Conservation (phyloP, 495 filamentous ascomycete species). For the Neurospora tetrasperma region DNA sequence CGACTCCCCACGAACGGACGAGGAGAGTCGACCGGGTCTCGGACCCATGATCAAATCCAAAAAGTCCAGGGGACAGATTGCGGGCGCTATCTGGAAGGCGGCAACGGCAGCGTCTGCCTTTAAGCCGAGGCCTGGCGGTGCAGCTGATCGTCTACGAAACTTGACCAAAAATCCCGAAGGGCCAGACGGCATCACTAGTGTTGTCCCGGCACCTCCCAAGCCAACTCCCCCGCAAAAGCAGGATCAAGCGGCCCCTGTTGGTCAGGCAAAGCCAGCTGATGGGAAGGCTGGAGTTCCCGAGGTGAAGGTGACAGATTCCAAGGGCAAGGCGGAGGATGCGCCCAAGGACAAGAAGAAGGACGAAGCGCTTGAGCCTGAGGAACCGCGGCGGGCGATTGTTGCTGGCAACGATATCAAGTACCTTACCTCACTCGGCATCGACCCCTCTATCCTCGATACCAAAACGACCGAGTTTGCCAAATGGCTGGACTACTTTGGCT, state of each 20-base stretch:
- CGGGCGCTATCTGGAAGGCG: slow-evolving; percentile 71
- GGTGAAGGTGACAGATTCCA: slow-evolving; percentile 38
- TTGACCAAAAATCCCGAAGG: slow-evolving; percentile 48
- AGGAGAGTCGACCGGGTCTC: slow-evolving; percentile 63
- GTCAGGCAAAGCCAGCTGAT: slow-evolving; percentile 23
- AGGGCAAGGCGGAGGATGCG: slow-evolving; percentile 21
- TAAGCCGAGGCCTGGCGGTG: slow-evolving; percentile 74
- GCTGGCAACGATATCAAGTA: slow-evolving; percentile 71
- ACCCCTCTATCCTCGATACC: slow-evolving; percentile 56
- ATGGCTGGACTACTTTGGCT: slow-evolving; percentile 79
- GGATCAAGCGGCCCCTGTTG: slow-evolving; percentile 10
- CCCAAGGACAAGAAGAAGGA: slow-evolving; percentile 35
- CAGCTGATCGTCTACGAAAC: slow-evolving; percentile 56
- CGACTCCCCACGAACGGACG: slow-evolving; percentile 24
- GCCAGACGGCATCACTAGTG: slow-evolving; percentile 78
- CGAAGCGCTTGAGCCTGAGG: slow-evolving; percentile 23
- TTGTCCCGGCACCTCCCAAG: slow-evolving; percentile 64
- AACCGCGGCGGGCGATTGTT: slow-evolving; percentile 46
- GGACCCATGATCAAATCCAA: slow-evolving; percentile 79
- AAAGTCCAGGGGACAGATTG: slow-evolving; percentile 60
- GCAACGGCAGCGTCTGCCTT: slow-evolving; percentile 71
- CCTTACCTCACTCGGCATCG: slow-evolving; percentile 64
- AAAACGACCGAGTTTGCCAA: slow-evolving; percentile 57
- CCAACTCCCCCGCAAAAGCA: slow-evolving; percentile 24
- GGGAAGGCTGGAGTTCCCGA: slow-evolving; percentile 33